Evolutionary conservation across 768 basidiomycete species (phyloP), one percentile per base, ranked within the genome.

Genomic region (Podaxis sp.): DNA sequence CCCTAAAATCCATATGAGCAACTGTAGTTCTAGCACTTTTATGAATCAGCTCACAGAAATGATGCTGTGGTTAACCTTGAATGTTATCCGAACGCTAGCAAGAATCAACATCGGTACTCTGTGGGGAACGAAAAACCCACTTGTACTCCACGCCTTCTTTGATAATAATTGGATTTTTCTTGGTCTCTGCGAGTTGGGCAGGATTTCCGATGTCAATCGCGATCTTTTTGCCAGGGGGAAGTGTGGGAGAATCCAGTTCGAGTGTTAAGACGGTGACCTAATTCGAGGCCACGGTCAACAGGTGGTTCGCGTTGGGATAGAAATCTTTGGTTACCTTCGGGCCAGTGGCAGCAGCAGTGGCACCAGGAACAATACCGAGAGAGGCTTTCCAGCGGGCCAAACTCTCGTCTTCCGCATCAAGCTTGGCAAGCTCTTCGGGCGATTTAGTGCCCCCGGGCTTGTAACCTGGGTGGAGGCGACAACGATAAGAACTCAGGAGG

Each of bases 361-460:
- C 79, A 30, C 84, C 87, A 37, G 86, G 82, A 56, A 84, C 82
- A 64, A 98, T 87, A 58, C 96, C 96, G 28, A 99, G 82, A 58
- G 89, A 94, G 41, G 93, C 93, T 74, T 99, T 99, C 96, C 96
- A 99, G 66, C 94, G 88, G 36, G 90, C 88, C 69, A 99, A 83
- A 74, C 92, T 94, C 76, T 97, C 96, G 73, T 98, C 96, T 65
- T 91, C 82, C 33, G 90, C 88, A 76, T 97, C 96, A 49, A 96
- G 85, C 41, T 87, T 77, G 26, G 92, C 90, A 50, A 93, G 92
- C 73, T 96, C 93, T 26, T 92, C 93, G 12, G 90, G 77, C 50
- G 83, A 81, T 79, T 92, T 92, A 36, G 81, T 84, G 62, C 82
- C 86, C 38, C 78, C 72, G 40, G 84, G 84, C 75, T 89, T 93